These are phyloP conservation scores for Parietaria judaica DNA, from an alignment of 306 rosid genomes.

Conservation along the genomic window DNA sequence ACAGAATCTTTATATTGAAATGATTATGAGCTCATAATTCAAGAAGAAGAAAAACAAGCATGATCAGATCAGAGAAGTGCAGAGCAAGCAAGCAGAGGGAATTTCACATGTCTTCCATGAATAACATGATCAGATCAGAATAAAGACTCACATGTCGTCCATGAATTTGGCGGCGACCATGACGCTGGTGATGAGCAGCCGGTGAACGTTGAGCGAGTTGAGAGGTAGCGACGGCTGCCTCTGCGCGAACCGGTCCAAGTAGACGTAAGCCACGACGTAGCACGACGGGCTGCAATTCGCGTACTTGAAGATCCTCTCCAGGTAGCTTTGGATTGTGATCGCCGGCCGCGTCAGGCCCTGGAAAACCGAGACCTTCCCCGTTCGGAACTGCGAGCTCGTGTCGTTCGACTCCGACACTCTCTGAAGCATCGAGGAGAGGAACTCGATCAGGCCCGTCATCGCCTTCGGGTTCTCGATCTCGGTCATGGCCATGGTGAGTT, in stretches of 20 bases:
- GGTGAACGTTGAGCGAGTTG: slow-evolving; percentile 80
- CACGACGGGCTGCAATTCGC: slow-evolving; percentile 91
- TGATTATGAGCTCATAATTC: too few species aligned
- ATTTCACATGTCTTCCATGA: too few species aligned
- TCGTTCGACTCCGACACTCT: slow-evolving; percentile 77
- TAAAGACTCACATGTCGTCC: slow-evolving; percentile 83
- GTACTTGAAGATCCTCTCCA: slow-evolving; percentile 86
- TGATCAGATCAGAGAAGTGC: too few species aligned
- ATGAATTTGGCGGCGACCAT: slow-evolving; percentile 94
- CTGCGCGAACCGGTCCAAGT: slow-evolving; percentile 85
- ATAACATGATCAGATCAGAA: too few species aligned
- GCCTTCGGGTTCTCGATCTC: slow-evolving; percentile 68
- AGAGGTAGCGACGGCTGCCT: slow-evolving; percentile 66
- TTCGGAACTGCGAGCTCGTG: slow-evolving; percentile 28
- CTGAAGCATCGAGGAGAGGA: slow-evolving; percentile 75
- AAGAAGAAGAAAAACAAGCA: too few species aligned
- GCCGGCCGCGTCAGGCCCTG: slow-evolving; percentile 80
- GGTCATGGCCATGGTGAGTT: slow-evolving; percentile 37
- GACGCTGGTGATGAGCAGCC: slow-evolving; percentile 84
- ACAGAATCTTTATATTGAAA: too few species aligned
- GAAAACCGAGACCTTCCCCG: slow-evolving; percentile 70
- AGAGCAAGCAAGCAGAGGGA: too few species aligned
- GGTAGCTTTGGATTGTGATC: slow-evolving; percentile 67
- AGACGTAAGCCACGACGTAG: slow-evolving; percentile 79
- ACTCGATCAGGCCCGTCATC: slow-evolving; percentile 62